phyloP scores from a whole-genome alignment of 164 flowering plant species.

The Buxus sempervirens region DNA sequence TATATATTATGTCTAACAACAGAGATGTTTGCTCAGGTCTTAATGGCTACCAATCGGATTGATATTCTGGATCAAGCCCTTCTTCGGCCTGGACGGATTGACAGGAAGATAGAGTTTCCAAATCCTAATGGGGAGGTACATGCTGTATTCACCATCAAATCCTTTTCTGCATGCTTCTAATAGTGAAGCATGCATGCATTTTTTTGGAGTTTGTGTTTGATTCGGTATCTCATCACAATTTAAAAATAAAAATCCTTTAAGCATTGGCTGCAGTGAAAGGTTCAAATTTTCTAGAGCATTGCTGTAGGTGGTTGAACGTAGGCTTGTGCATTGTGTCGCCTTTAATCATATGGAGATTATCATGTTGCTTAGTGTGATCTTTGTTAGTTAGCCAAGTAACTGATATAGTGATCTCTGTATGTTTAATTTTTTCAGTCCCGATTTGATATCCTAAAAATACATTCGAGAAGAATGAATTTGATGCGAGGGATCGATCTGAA shows the following conservation, averaged over 20 bases:
- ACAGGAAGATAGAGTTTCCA: conserved; percentile 94
- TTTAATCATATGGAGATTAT: too few species aligned
- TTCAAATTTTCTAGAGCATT: too few species aligned
- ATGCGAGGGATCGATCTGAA: conserved; percentile 99
- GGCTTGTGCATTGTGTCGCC: too few species aligned
- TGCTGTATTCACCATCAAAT: not conserved
- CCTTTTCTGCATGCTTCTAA: too few species aligned
- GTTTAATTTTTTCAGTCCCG: conserved; percentile 63
- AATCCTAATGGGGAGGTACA: conserved; percentile 91
- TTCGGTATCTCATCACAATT: too few species aligned
- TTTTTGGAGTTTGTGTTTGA: too few species aligned
- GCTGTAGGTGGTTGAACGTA: too few species aligned
- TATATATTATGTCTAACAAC: not conserved
- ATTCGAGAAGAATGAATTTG: conserved; percentile 93
- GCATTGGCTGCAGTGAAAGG: too few species aligned
- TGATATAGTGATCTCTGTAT: not conserved
- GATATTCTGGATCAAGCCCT: conserved; percentile 97
- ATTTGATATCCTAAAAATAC: conserved; percentile 83
- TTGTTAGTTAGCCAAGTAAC: not conserved
- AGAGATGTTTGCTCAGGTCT: conserved; percentile 43
- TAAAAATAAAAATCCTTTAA: too few species aligned
- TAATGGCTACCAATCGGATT: conserved; percentile 97
- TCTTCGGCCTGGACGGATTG: conserved; percentile 96
- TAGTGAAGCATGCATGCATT: too few species aligned
- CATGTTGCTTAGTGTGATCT: not conserved